A percentile compares a stretch with the other conserved stretches of the same genome.
Evolutionary conservation across 768 basidiomycete genomes (phyloP).

Genomic region (Boletus patriciae): DNA sequence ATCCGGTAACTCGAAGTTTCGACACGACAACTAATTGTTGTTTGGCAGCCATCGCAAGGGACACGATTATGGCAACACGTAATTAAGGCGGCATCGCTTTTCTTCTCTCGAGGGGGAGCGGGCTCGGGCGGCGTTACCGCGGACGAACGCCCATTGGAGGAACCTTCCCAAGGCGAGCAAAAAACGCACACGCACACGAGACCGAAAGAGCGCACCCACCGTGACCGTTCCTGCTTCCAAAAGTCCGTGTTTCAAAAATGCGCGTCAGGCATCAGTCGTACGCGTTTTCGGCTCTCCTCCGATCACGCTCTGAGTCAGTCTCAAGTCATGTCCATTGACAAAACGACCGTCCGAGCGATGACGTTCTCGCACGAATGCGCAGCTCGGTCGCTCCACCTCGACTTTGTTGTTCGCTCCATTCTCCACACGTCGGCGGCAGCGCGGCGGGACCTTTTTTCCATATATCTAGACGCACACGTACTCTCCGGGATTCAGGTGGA

Average conservation of each 20-base stretch:
- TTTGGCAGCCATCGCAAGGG: slow-evolving; percentile 12
- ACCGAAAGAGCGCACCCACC: not conserved
- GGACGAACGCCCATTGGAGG: not conserved
- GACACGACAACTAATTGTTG: slow-evolving; percentile 4
- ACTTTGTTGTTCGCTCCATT: not conserved
- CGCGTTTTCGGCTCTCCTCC: not conserved
- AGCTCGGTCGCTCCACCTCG: slow-evolving; percentile 1
- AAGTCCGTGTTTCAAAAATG: slow-evolving; percentile 14
- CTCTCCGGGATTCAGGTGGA: not conserved
- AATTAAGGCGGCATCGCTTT: slow-evolving; percentile 30
- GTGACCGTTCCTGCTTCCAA: not conserved
- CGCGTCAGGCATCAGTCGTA: not conserved
- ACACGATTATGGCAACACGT: slow-evolving; percentile 21
- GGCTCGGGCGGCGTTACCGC: slow-evolving; percentile 18
- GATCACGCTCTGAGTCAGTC: not conserved
- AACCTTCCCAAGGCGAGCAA: not conserved
- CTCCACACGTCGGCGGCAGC: slow-evolving; percentile 4
- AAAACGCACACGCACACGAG: not conserved
- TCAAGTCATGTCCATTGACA: not conserved
- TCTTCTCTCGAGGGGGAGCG: not conserved
- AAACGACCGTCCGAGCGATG: not conserved
- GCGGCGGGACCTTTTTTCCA: slow-evolving; percentile 7
- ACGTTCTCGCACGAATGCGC: slow-evolving; percentile 1
- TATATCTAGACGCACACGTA: not conserved
- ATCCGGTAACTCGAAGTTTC: slow-evolving; percentile 17